A percentile compares a stretch with the other conserved stretches of the same genome.
Evolutionary conservation across 2,329 filamentous ascomycete genomes (phyloP).

Genomic region (Pseudopyricularia javanii): DNA sequence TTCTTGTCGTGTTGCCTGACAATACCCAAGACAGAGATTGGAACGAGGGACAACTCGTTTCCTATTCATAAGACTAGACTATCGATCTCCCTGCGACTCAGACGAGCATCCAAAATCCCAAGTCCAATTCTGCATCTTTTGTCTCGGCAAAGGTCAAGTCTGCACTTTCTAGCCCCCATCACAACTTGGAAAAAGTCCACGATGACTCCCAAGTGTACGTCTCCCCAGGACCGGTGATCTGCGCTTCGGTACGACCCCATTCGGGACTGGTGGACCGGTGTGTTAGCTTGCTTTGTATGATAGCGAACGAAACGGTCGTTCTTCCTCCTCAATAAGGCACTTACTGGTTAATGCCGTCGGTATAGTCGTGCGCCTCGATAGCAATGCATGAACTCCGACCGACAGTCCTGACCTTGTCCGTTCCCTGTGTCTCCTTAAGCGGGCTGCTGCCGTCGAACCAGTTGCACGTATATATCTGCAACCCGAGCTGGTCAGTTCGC

Average conservation of each 20-base stretch:
- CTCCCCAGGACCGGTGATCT: constrained; percentile 28
- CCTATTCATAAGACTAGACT: too few species aligned
- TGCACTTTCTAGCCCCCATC: not conserved
- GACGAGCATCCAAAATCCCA: too few species aligned
- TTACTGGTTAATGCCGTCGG: constrained; percentile 62
- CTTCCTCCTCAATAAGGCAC: constrained; percentile 11
- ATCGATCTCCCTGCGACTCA: too few species aligned
- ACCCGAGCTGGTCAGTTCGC: constrained; percentile 55
- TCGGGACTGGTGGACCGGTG: constrained; percentile 20
- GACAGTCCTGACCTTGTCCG: constrained; percentile 23
- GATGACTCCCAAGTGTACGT: constrained; percentile 29
- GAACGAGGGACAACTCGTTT: too few species aligned
- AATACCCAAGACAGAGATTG: too few species aligned
- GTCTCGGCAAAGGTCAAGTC: too few species aligned
- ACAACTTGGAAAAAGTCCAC: constrained; percentile 25
- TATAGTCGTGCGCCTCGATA: constrained; percentile 67
- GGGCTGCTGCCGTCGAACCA: constrained; percentile 36
- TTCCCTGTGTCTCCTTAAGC: constrained; percentile 48
- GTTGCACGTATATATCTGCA: constrained; percentile 60
- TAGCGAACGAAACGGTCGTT: too few species aligned
- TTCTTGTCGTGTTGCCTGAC: too few species aligned
- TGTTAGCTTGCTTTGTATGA: constrained; percentile 7
- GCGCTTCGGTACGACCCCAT: constrained; percentile 25
- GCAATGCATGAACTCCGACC: constrained; percentile 58
- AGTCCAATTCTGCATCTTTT: too few species aligned